Percentiles rank a stretch among this genome's conserved stretches.
These are phyloP conservation scores for Murraya koenigii DNA, from an alignment of 345 rosid genomes.

Conservation along the genomic window DNA sequence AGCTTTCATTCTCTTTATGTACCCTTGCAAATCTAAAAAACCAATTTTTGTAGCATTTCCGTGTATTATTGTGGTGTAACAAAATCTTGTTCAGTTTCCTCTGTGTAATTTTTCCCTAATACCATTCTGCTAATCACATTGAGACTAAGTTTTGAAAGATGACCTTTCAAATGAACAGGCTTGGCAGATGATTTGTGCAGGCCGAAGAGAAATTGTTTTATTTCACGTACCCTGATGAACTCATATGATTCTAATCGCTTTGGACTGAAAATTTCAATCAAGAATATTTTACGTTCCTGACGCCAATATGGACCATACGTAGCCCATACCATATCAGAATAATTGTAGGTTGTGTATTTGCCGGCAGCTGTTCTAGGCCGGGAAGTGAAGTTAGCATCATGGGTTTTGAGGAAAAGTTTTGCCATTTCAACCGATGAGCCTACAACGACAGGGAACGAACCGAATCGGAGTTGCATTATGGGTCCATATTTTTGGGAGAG, in stretches of 20 bases:
- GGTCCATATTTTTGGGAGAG: constrained; percentile 62
- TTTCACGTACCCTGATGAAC: constrained; percentile 35
- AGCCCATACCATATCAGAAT: constrained; percentile 54
- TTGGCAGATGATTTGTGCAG: constrained; percentile 18
- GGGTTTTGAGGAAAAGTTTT: constrained; percentile 44
- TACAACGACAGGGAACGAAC: constrained; percentile 46
- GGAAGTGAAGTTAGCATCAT: constrained; percentile 41
- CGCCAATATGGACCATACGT: constrained; percentile 64
- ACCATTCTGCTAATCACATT: constrained; percentile 62
- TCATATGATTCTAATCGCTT: constrained; percentile 50
- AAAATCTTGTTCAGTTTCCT: constrained; percentile 16
- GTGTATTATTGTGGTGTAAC: constrained; percentile 52
- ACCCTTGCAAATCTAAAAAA: constrained; percentile 20
- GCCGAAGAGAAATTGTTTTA: not conserved
- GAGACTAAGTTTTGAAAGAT: constrained; percentile 37
- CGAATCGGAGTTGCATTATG: constrained; percentile 53
- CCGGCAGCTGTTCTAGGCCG: constrained; percentile 52
- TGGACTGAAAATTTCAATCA: constrained; percentile 12
- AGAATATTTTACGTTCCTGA: constrained; percentile 56
- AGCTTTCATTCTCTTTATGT: constrained; percentile 26
- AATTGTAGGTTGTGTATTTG: constrained; percentile 58
- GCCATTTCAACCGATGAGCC: constrained; percentile 60
- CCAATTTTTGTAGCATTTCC: constrained; percentile 54
- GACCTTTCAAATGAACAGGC: constrained; percentile 35
- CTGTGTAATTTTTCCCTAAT: constrained; percentile 51